Evolutionary conservation across 2,329 filamentous ascomycete genomes (phyloP), one percentile per base, ranked within the genome.

Genomic region (Bipolaris victoriae): DNA sequence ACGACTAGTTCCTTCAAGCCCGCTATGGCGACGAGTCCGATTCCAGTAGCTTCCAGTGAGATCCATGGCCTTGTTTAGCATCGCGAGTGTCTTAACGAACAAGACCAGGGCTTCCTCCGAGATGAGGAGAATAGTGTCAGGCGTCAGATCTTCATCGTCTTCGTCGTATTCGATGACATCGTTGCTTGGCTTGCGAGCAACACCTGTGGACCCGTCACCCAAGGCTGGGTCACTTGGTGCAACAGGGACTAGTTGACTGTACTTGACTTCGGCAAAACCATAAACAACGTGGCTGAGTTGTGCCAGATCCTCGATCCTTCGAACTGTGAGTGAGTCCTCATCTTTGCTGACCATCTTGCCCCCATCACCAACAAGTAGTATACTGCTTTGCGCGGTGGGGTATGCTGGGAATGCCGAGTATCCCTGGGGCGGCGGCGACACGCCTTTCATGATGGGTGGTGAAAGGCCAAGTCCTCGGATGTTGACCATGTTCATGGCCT

Each of bases 201-300:
- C 78, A n/a, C 84, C 76, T 13, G 88, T 87, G 49, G 77, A 74
- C 48, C 78, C 79, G 41, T 82, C 79, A 6, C 89, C 88, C 3
- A 92, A 82, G 5, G 86, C 87, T 64, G 90, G 87, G 47, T 91
- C 87, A 64, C 84, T 85, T 1, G 94, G 95, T 1, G 91, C 88
- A 43, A 95, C 80, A 3, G 95, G 95, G 48, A 97, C 86, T n/a
- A 99, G 84, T 76, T 99, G 95, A 77, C 96, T 95, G 78, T 96
- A 97, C 77, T 99, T 99, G 72, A 99, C 94, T 78, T 99, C 94
- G 5, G 95, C 95, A 77, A 99, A 98, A 3, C 94, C 93, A 74
- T 93, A 99, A 2, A 99, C 93, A 44, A 97, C 95, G 75, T 99
- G 93, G 72, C 93, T 97, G 37, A 93, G 85, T 31, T 92, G 95